Percentiles rank a stretch among this genome's conserved stretches.
Conservation (phyloP, 495 filamentous ascomycete species). For the Podospora anserina region DNA sequence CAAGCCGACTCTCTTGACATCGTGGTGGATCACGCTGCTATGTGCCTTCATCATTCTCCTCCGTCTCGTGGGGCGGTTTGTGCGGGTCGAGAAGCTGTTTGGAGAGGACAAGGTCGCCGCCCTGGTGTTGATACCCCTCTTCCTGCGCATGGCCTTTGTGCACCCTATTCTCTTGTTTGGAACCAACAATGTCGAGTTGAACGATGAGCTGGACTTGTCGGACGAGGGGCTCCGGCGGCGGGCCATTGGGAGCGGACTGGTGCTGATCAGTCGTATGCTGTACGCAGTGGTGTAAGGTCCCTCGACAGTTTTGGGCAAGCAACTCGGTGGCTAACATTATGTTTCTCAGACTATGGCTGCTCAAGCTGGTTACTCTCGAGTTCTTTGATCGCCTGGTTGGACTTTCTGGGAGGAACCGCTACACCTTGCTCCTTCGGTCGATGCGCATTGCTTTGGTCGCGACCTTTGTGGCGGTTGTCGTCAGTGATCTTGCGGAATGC, state of each 20-base stretch:
- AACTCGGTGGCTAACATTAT: background rate
- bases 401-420: conserved; percentile 61
- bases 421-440: conserved; percentile 60
- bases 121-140: conserved; percentile 70
- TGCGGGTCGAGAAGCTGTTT: conserved; percentile 77
- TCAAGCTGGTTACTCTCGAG: conserved; percentile 83
- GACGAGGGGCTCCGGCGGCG: conserved; percentile 47
- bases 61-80: conserved; percentile 71
- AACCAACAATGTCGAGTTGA: conserved; percentile 73
- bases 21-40: conserved; percentile 88
- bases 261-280: conserved; percentile 60
- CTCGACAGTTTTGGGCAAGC: background rate
- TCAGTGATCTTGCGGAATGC: conserved; percentile 81
- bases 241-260: conserved; percentile 58
- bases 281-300: conserved; percentile 61
- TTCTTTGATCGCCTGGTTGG: conserved; percentile 76
- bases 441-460: conserved; percentile 67
- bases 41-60: conserved; percentile 74
- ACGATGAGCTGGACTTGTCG: conserved; percentile 34
- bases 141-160: conserved; percentile 74
- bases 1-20: conserved; percentile 77
- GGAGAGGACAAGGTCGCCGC: conserved; percentile 83
- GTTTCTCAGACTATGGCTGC: conserved; percentile 72
- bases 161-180: conserved; percentile 80
- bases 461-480: conserved; percentile 73